Conservation (phyloP, 371 early-diverging fungal species). For the Mucor mucedo region DNA sequence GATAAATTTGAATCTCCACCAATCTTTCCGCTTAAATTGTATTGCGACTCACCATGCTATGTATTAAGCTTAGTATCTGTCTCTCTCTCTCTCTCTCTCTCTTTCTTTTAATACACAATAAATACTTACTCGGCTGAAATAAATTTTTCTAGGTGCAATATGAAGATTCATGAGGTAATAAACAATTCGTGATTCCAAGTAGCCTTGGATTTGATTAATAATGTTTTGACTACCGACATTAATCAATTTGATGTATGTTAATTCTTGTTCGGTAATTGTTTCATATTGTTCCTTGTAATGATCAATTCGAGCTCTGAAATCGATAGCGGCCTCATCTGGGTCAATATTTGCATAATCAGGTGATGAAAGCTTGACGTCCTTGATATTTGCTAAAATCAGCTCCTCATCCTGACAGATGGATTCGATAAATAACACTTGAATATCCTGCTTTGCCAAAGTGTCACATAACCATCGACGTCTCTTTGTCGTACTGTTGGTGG, state of each 20-base stretch:
- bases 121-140: constrained; percentile 75
- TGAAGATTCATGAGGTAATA: constrained; percentile 98
- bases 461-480: constrained; percentile 79
- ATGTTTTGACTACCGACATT: constrained; percentile 92
- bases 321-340: constrained; percentile 71
- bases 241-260: constrained; percentile 90
- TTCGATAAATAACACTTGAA: constrained; percentile 95
- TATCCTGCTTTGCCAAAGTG: constrained; percentile 65
- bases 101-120: not conserved
- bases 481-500: constrained; percentile 92
- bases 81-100: too few species aligned
- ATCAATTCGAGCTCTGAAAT: constrained; percentile 83
- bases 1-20: constrained; percentile 95
- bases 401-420: constrained; percentile 91
- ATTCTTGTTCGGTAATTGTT: constrained; percentile 76
- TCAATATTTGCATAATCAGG: constrained; percentile 90
- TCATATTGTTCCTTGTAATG: constrained; percentile 94
- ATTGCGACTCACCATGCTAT: constrained; percentile 92
- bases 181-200: constrained; percentile 92
- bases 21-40: constrained; percentile 86
- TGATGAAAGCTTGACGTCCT: constrained; percentile 91
- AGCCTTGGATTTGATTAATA: constrained; percentile 91
- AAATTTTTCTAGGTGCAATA: constrained; percentile 91
- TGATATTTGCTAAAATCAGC: constrained; percentile 87
- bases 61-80: not conserved